Conservation (phyloP, 169 alveolate species). For the Ichthyophthirius multifiliis region DNA sequence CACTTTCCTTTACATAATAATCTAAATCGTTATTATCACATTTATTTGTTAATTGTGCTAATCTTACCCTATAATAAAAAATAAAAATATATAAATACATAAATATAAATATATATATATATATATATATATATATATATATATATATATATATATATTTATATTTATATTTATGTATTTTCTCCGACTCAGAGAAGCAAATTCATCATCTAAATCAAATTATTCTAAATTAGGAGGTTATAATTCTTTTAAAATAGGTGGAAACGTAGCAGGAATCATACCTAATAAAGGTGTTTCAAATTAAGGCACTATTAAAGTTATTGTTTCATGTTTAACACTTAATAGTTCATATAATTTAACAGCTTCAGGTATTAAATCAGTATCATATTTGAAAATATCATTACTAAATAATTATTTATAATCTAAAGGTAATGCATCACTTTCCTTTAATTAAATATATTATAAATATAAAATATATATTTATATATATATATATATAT, state of each 20-base stretch:
- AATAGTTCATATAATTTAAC: conserved; percentile 55
- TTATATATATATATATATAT: no score
- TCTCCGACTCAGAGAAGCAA: conserved; percentile 88
- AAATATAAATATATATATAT: not conserved
- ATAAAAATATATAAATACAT: not conserved
- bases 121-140: not conserved
- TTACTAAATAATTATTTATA: conserved; percentile 65
- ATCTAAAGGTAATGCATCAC: conserved; percentile 77
- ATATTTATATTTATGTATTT: conserved; percentile 4
- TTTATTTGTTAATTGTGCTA: conserved; percentile 82
- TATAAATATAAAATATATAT: no score
- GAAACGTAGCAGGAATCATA: conserved; percentile 81
- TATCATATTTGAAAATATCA: conserved; percentile 73
- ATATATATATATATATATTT: not conserved
- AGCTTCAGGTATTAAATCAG: conserved; percentile 77
- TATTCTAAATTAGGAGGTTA: conserved; percentile 80
- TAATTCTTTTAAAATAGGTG: conserved; percentile 81
- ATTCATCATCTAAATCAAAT: conserved; percentile 84
- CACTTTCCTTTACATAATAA: conserved; percentile 74
- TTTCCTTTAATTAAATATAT: no score
- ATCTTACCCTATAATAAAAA: conserved; percentile 50
- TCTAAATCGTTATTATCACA: conserved; percentile 81
- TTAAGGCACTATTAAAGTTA: conserved; percentile 79
- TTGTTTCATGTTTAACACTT: conserved; percentile 78
- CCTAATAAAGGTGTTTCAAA: conserved; percentile 85